Conservation (phyloP, 1,284 basidiomycete genomes). For the Cutaneotrichosporon sp. region DNA sequence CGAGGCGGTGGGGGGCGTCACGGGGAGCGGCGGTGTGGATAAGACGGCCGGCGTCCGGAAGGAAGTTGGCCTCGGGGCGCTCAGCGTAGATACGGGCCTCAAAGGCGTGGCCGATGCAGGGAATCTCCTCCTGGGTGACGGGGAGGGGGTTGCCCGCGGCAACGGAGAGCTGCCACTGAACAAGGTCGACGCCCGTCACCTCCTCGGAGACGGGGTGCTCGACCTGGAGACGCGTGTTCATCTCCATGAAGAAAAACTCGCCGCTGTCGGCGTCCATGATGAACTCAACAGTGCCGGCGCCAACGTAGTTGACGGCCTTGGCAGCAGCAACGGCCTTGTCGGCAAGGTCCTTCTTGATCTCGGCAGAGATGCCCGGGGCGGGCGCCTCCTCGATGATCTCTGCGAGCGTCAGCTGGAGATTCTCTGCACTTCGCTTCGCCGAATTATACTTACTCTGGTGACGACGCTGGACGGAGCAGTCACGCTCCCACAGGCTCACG, state of each 20-base stretch:
- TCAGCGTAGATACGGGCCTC: constrained; percentile 97
- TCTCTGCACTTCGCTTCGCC: background rate
- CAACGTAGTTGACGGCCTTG: constrained; percentile 81
- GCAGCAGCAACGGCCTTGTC: constrained; percentile 86
- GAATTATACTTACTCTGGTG: constrained; percentile 65
- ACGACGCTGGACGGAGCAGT: constrained; percentile 88
- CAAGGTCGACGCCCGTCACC: constrained; percentile 86
- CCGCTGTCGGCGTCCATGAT: constrained; percentile 84
- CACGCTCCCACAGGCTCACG: constrained; percentile 85
- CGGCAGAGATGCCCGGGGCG: constrained; percentile 73
- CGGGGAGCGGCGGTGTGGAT: constrained; percentile 59
- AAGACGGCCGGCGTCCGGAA: constrained; percentile 81
- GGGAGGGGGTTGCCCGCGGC: constrained; percentile 83
- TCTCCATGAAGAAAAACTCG: constrained; percentile 90
- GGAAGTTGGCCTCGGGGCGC: constrained; percentile 82
- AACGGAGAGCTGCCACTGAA: constrained; percentile 90
- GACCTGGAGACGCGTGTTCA: constrained; percentile 89
- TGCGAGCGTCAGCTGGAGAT: constrained; percentile 13
- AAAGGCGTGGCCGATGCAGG: constrained; percentile 83
- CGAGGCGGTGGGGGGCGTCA: constrained; percentile 68
- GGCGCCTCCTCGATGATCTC: constrained; percentile 63
- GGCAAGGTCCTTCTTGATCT: constrained; percentile 71
- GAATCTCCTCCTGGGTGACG: constrained; percentile 67
- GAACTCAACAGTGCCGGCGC: constrained; percentile 88
- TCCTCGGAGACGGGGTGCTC: constrained; percentile 95